phyloP scores from a whole-genome alignment of 108 stramenopile genomes.

The Nitzschia sp. region DNA sequence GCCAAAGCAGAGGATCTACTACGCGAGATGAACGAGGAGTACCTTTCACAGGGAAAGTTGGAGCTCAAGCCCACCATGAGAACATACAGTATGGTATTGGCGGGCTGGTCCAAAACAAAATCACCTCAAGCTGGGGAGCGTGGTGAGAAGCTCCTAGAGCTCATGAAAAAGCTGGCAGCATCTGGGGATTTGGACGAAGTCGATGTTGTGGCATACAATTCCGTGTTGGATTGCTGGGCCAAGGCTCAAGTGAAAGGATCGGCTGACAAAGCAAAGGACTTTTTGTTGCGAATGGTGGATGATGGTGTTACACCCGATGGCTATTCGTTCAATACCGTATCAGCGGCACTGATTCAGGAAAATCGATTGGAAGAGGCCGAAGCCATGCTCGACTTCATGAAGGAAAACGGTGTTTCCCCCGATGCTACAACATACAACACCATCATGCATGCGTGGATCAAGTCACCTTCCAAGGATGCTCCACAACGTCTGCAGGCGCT shows the following conservation, averaged over 20 bases:
- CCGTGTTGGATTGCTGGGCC: conserved; percentile 71
- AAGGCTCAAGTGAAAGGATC: conserved; percentile 32
- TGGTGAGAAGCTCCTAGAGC: conserved; percentile 41
- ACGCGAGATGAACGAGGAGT: conserved; percentile 33
- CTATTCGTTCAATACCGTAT: conserved; percentile 38
- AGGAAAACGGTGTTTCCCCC: conserved; percentile 22
- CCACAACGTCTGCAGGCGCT: conserved; percentile 49
- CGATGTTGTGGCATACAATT: conserved; percentile 65
- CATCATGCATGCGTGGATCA: conserved; percentile 30
- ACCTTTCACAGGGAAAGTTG: conserved; percentile 21
- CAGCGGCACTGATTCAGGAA: conserved; percentile 20
- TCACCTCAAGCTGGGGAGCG: conserved; percentile 25
- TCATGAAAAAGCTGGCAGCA: conserved; percentile 60
- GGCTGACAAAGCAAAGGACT: conserved; percentile 7
- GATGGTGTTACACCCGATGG: conserved; percentile 32
- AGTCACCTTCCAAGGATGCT: conserved; percentile 29
- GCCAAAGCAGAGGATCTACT: conserved; percentile 35
- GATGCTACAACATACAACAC: conserved; percentile 44
- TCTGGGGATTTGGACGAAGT: conserved; percentile 55
- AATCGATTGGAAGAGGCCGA: conserved; percentile 26
- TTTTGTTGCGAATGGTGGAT: conserved; percentile 27
- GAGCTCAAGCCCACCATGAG: conserved; percentile 33
- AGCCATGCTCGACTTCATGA: conserved; percentile 38
- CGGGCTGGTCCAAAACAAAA: conserved; percentile 22
- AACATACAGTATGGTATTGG: conserved; percentile 30